Conservation (phyloP, 192 early-diverging fungal genomes). For the Dissophora globulifera region DNA sequence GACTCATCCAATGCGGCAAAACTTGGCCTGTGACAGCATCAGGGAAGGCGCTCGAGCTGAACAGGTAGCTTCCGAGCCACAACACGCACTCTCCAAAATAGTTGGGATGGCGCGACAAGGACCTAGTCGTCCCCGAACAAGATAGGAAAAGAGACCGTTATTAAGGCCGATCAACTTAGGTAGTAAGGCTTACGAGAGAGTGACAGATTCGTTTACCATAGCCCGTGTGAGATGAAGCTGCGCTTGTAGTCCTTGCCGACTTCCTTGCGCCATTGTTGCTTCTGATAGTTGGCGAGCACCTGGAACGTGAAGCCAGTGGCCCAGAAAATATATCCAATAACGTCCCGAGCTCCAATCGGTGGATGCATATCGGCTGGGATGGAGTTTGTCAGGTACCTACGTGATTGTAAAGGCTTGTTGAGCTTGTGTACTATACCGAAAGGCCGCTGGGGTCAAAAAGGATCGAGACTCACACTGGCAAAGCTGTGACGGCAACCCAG, state of each 20-base stretch:
- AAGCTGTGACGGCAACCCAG: conserved; percentile 47
- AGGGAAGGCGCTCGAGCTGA: conserved; percentile 23
- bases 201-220: conserved; percentile 49
- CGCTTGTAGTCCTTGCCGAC: conserved; percentile 51
- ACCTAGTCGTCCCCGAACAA: conserved; percentile 20
- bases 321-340: conserved; percentile 33
- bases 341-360: conserved; percentile 30
- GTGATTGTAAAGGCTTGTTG: too few species aligned
- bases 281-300: conserved; percentile 45
- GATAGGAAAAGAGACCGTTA: too few species aligned
- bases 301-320: conserved; percentile 35
- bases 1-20: conserved; percentile 30
- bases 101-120: conserved; percentile 52
- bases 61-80: conserved; percentile 41
- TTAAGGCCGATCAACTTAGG: too few species aligned
- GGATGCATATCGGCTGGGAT: conserved; percentile 49
- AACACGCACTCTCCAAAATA: conserved; percentile 54
- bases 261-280: conserved; percentile 39
- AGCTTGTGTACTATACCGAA: not conserved
- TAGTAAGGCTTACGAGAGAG: too few species aligned
- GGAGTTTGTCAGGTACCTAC: conserved; percentile 36
- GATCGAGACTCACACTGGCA: conserved; percentile 47
- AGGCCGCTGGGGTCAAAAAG: too few species aligned
- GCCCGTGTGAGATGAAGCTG: conserved; percentile 35
- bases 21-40: not conserved